Evolutionary conservation across 2,329 filamentous ascomycete genomes (phyloP).

Genomic region (Onygenales sp.): DNA sequence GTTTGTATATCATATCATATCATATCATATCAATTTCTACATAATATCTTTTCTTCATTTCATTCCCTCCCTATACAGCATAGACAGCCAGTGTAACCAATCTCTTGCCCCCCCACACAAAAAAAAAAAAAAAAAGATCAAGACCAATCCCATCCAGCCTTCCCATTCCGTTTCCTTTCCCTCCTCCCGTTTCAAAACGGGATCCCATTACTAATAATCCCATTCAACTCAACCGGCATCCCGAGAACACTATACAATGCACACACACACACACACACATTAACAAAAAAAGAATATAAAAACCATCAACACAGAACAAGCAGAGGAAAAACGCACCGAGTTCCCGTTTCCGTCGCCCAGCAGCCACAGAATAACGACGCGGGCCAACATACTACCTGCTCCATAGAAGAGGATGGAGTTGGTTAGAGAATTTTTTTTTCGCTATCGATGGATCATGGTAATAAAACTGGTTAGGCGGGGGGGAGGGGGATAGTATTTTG

Average conservation of each 20-base stretch:
- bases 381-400: conserved; percentile 45
- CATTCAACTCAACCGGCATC: conserved; percentile 43
- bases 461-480: neutral
- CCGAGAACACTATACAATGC: conserved; percentile 39
- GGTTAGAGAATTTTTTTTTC: neutral
- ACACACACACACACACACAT: neutral
- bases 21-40: too few species aligned
- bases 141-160: neutral
- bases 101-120: too few species aligned
- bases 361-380: conserved; percentile 49
- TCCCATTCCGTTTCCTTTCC: neutral
- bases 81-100: too few species aligned
- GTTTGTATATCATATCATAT: too few species aligned
- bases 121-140: too few species aligned
- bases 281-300: neutral
- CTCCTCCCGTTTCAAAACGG: conserved; percentile 24
- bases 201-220: conserved; percentile 42
- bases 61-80: too few species aligned
- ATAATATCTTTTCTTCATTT: too few species aligned
- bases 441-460: neutral
- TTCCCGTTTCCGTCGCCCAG: conserved; percentile 44
- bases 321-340: conserved; percentile 34
- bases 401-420: neutral
- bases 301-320: neutral
- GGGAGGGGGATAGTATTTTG: neutral